These are phyloP conservation scores for Yamadazyma scolyti DNA, from an alignment of 805 yeast genomes.

Conservation along the genomic window DNA sequence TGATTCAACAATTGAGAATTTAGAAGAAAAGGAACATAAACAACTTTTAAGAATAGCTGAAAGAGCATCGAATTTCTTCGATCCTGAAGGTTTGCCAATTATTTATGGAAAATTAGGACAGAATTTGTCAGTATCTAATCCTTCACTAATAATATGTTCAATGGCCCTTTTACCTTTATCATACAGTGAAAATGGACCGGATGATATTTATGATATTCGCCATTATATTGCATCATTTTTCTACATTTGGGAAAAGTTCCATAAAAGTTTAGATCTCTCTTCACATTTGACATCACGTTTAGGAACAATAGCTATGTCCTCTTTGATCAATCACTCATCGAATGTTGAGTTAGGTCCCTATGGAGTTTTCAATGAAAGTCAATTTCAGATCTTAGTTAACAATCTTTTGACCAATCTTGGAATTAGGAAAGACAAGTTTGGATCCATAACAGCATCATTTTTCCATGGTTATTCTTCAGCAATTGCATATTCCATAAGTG, in stretches of 20 bases:
- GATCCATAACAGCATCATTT: slow-evolving; percentile 37
- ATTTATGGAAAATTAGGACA: slow-evolving; percentile 51
- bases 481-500: slow-evolving; percentile 61
- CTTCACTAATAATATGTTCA: slow-evolving; percentile 47
- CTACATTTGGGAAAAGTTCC: slow-evolving; percentile 64
- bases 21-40: slow-evolving; percentile 48
- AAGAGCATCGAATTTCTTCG: slow-evolving; percentile 53
- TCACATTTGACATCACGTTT: slow-evolving; percentile 61
- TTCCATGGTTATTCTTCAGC: slow-evolving; percentile 41
- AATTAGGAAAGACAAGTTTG: slow-evolving; percentile 46
- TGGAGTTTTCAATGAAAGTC: slow-evolving; percentile 64
- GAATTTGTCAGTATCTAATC: slow-evolving; percentile 51
- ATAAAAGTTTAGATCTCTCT: slow-evolving; percentile 51
- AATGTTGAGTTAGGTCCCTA: slow-evolving; percentile 37
- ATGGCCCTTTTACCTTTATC: slow-evolving; percentile 52
- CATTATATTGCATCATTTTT: slow-evolving; percentile 65
- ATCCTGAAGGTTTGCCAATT: slow-evolving; percentile 41
- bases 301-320: slow-evolving; percentile 55
- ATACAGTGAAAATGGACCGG: slow-evolving; percentile 28
- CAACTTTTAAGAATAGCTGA: slow-evolving; percentile 50
- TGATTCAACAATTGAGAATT: slow-evolving; percentile 43
- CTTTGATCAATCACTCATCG: slow-evolving; percentile 29
- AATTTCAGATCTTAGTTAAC: slow-evolving; percentile 58
- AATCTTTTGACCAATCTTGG: slow-evolving; percentile 44
- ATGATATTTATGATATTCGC: slow-evolving; percentile 35